Evolutionary conservation across 139 green algal species (phyloP), one percentile per base, ranked within the genome.

Genomic region (Deuterostichococcus epilithicus): DNA sequence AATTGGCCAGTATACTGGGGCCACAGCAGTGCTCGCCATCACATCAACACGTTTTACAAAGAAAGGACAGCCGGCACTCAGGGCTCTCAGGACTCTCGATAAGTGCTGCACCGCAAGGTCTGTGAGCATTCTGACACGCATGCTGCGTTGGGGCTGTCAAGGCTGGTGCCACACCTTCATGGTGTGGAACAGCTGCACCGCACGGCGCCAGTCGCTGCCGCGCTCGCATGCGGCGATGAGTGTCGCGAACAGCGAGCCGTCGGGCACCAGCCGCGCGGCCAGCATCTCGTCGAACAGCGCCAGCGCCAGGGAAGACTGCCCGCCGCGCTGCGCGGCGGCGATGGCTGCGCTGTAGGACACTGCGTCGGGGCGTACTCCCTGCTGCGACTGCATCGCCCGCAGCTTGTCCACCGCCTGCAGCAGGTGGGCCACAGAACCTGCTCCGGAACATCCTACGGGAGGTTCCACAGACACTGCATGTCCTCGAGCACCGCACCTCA

Each of bases 241-340:
- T 28, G 78, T 79, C n/a, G 47, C 72, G n/a, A 85, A 92, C 1
- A 87, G 92, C 78, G 81, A 75, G 13, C 69, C 28, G 69, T 90
- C 85, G 30, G 86, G 84, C 28, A n/a, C 10, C 66, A 90, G 69
- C 22, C 78, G 42, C 4, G 39, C 67, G 20, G 26, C 33, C 68
- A 74, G 71, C 83, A 90, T 82, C 78, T 79, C 74, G 30, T 70
- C 72, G 30, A 74, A 78, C 30, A 85, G 66, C 37, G 88, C 73
- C 52, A 88, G 66, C 34, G 73, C 77, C 20, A 69, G 39, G 32
- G 71, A 28, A 32, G 81, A 45, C 67, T 86, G 66, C 73, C 76
- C 69, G 65, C 47, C 59, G 5, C 80, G 80, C 68, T 63, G 52
- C 3, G 68, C 75, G 5, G 76, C 45, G 20, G 28, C 22, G 30